A percentile compares a stretch with the other conserved stretches of the same genome.
These are phyloP conservation scores for Cryphonectria carpinicola DNA, from an alignment of 2,329 filamentous ascomycete genomes.

Conservation along the genomic window DNA sequence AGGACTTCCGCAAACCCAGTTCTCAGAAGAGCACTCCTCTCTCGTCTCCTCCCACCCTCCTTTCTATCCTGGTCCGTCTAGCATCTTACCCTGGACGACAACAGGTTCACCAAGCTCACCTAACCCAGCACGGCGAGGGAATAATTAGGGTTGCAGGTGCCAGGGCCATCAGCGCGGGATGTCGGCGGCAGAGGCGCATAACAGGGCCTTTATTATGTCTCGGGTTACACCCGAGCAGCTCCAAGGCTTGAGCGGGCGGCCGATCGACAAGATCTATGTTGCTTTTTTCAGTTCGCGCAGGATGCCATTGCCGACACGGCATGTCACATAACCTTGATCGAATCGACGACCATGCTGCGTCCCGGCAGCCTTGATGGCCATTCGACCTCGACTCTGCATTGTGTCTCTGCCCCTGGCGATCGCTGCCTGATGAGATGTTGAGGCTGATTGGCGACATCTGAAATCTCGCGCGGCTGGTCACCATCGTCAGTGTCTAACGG, in stretches of 20 bases:
- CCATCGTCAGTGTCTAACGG: not conserved
- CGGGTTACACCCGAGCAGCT: not conserved
- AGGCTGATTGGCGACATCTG: not conserved
- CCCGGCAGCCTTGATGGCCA: not conserved
- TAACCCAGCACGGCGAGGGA: not conserved
- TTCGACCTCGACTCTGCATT: not conserved
- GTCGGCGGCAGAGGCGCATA: not conserved
- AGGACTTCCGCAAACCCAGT: not conserved
- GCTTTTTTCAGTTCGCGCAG: not conserved
- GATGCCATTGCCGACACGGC: not conserved
- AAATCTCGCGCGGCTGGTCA: not conserved
- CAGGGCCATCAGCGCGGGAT: not conserved
- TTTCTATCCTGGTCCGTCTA: not conserved
- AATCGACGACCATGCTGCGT: not conserved
- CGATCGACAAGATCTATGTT: constrained; percentile 13
- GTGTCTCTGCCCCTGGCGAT: constrained; percentile 1
- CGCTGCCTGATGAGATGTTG: not conserved
- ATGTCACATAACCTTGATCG: not conserved
- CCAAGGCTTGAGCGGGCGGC: not conserved
- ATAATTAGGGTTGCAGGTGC: not conserved
- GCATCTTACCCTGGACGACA: not conserved
- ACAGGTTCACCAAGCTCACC: not conserved
- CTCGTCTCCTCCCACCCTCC: not conserved
- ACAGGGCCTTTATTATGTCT: not conserved
- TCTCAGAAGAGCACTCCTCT: not conserved